These are phyloP conservation scores for Exserohilum rostratum DNA, from an alignment of 2,329 filamentous ascomycete genomes.

Conservation along the genomic window DNA sequence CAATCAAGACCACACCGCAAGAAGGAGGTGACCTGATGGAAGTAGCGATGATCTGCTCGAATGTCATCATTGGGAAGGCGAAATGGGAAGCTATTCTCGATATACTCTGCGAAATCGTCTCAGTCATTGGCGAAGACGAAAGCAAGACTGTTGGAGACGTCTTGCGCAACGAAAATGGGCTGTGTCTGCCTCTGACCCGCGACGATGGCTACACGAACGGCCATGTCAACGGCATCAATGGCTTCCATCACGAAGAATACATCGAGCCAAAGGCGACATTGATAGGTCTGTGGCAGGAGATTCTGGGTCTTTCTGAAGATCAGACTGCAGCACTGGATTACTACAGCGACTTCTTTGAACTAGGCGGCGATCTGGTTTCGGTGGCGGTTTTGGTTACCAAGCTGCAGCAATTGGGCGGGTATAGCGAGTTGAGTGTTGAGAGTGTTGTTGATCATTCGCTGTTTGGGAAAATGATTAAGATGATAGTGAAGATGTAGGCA, in stretches of 20 bases:
- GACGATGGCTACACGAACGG: constrained; percentile 1
- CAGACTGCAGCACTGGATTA: not conserved
- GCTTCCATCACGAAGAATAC: not conserved
- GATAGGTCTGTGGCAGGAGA: not conserved
- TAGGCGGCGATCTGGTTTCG: not conserved
- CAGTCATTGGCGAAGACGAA: not conserved
- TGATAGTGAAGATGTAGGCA: too few relatives aligned
- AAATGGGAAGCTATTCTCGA: not conserved
- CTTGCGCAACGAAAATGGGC: not conserved
- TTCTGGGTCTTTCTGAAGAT: not conserved
- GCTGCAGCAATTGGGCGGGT: not conserved
- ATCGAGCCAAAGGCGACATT: not conserved
- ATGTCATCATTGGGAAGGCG: not conserved
- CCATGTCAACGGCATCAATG: not conserved
- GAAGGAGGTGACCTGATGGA: not conserved
- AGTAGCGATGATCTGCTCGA: not conserved
- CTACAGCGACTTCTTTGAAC: not conserved
- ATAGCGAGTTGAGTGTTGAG: not conserved
- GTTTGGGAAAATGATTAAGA: too few relatives aligned
- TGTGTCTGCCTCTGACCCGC: not conserved
- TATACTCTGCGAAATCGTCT: not conserved
- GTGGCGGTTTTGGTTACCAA: not conserved
- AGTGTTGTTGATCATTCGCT: not conserved
- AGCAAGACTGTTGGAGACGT: constrained; percentile 1
- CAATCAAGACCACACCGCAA: not conserved